Base-by-base conservation (phyloP, 345 rosid species). In the Abelmoschus esculentus region DNA sequence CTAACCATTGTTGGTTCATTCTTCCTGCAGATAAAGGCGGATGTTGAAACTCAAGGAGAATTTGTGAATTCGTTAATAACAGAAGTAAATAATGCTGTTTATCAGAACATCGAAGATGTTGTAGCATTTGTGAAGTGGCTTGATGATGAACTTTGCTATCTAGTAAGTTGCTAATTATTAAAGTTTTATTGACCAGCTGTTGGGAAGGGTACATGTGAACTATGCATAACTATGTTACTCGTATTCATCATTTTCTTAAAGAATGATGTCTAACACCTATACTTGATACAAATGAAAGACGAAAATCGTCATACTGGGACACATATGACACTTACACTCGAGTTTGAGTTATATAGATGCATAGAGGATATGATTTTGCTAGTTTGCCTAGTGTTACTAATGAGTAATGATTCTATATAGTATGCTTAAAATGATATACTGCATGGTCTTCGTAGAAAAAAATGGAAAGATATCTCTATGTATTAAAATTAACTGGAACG, bases 41-140 rank as follows among this genome's bases (percentile, higher is more conserved):
- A 89, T 60, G 89, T 87, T 57, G 91, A 86, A 76, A 87, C 89
- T 65, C 96, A 89, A 80, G 96, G 88, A 38, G 90, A 87, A 75
- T 89, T 89, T 28, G 88, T 89, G 60, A 85, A 85, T 71, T 85
- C 85, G 9, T 66, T 89, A 74, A 89, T 89, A 69, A 79, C 79
- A 73, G 96, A 87, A 77, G 89, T 89, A 74, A 85, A 81, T 8
- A 67, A 69, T 75, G 96, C 96, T 2, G 85, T 77, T 75, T 89
- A 82, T 77, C 78, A 76, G 73, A 71, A 84, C 70, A 89, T 89
- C 53, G 96, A 89, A 77, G 96, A 87, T 75, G 96, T 89, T 10
- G 89, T 77, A 50, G 91, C 88, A 15, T 89, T 89, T 70, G 90
- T 89, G 77, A 87, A 87, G 80, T 89, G 96, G 96, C 91, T 89